These are phyloP conservation scores for Lolium multiflorum DNA, from an alignment of 176 grass and related monocot genomes.

Conservation along the genomic window DNA sequence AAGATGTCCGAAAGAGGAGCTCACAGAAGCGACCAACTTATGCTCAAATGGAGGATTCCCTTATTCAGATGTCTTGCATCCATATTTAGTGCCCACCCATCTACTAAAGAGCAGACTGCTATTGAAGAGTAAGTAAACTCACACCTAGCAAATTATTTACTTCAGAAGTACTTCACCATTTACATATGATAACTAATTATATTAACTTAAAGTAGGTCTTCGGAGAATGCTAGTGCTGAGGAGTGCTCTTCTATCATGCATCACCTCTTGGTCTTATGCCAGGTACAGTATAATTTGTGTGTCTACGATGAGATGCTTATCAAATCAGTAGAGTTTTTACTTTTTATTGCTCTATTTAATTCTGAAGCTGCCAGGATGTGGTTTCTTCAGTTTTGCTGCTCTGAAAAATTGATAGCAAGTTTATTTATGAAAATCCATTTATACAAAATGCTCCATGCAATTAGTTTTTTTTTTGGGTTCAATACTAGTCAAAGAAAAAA, in stretches of 20 bases:
- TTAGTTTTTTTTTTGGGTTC: background rate
- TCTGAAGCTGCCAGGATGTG: slow-evolving; percentile 30
- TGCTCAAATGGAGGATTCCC: slow-evolving; percentile 72
- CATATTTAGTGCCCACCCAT: slow-evolving; percentile 60
- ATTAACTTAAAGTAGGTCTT: slow-evolving; percentile 56
- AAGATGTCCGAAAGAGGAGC: slow-evolving; percentile 45
- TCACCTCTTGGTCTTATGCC: slow-evolving; percentile 71
- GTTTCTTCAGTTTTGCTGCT: background rate
- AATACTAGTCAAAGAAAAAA: slow-evolving; percentile 4
- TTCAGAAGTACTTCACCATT: slow-evolving; percentile 47
- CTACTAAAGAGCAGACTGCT: slow-evolving; percentile 44
- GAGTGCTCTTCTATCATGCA: slow-evolving; percentile 70
- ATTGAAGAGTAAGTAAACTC: slow-evolving; percentile 70
- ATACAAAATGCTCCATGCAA: background rate
- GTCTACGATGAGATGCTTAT: slow-evolving; percentile 27
- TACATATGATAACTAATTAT: slow-evolving; percentile 37
- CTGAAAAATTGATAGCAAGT: background rate
- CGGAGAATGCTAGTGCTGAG: slow-evolving; percentile 56
- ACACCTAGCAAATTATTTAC: slow-evolving; percentile 21
- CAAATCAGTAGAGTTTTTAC: background rate
- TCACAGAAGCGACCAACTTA: slow-evolving; percentile 44
- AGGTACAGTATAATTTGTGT: slow-evolving; percentile 61
- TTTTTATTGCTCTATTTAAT: slow-evolving; percentile 29
- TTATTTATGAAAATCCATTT: background rate
- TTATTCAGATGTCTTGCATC: slow-evolving; percentile 72